Percentiles rank a stretch among this genome's conserved stretches.
These are phyloP conservation scores for Dissoconium aciculare DNA, from an alignment of 2,329 filamentous ascomycete species.

Conservation along the genomic window DNA sequence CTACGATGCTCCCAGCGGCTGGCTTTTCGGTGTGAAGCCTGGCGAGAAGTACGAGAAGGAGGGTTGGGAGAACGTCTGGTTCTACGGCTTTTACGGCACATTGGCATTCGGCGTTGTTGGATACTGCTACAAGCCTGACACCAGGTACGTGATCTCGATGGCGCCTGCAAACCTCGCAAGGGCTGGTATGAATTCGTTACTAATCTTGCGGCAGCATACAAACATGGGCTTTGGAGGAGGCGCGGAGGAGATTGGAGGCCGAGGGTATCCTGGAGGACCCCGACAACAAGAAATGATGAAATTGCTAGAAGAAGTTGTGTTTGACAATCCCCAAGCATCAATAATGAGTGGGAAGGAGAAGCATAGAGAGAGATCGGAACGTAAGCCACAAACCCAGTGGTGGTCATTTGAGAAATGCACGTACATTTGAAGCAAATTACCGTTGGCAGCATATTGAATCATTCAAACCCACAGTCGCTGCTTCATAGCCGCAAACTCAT, in stretches of 20 bases:
- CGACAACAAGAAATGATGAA: slow-evolving; percentile 21
- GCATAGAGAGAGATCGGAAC: too few relatives aligned
- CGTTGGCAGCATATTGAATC: too few relatives aligned
- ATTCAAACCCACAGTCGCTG: too few relatives aligned
- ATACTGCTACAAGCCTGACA: slow-evolving; percentile 96
- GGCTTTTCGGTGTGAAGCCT: slow-evolving; percentile 87
- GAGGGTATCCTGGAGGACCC: slow-evolving; percentile 87
- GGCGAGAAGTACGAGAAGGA: slow-evolving; percentile 92
- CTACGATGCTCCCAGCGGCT: slow-evolving; percentile 81
- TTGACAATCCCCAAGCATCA: too few relatives aligned
- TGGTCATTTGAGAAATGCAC: too few relatives aligned
- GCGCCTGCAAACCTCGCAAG: slow-evolving; percentile 1
- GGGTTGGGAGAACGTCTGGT: slow-evolving; percentile 83
- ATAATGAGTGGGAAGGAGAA: too few relatives aligned
- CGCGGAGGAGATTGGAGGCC: slow-evolving; percentile 80
- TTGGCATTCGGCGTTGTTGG: slow-evolving; percentile 59
- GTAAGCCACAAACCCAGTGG: too few relatives aligned
- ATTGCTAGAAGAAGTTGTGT: not conserved
- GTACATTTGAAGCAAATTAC: too few relatives aligned
- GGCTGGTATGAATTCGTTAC: not conserved
- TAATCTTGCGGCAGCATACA: slow-evolving; percentile 56
- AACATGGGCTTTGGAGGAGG: slow-evolving; percentile 97
- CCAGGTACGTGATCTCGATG: slow-evolving; percentile 49
- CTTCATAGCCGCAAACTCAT: too few relatives aligned
- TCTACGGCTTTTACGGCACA: slow-evolving; percentile 71